phyloP scores from a whole-genome alignment of 805 yeast species.

The Candida piceae region DNA sequence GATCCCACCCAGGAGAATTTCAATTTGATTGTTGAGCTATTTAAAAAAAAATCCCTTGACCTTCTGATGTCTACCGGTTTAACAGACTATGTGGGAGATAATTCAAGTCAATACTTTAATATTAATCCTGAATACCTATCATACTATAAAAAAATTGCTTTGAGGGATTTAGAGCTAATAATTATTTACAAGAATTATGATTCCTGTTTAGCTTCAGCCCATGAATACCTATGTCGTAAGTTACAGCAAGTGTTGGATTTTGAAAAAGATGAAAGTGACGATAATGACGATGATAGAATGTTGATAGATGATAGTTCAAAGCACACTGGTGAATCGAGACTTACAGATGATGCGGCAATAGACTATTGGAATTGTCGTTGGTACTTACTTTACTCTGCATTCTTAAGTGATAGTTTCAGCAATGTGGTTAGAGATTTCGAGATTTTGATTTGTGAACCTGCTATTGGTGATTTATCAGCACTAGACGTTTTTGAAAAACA shows the following conservation, averaged over 20 bases:
- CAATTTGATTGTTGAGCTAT: conserved; percentile 6
- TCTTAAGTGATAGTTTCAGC: conserved; percentile 20
- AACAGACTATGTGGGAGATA: conserved; percentile 18
- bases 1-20: conserved; percentile 8
- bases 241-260: conserved; percentile 17
- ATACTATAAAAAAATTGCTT: conserved; percentile 8
- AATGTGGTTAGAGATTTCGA: conserved; percentile 20
- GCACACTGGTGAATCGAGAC: background rate
- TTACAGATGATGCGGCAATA: conserved; percentile 16
- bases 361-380: conserved; percentile 29
- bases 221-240: conserved; percentile 14
- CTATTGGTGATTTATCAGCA: conserved; percentile 13
- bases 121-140: conserved; percentile 14
- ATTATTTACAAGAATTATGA: conserved; percentile 19
- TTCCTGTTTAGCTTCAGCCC: conserved; percentile 8
- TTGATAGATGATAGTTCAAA: conserved; percentile 7
- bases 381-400: conserved; percentile 23
- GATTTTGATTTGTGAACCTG: conserved; percentile 7
- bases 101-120: conserved; percentile 15
- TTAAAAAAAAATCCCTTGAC: conserved; percentile 10
- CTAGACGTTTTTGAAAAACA: conserved; percentile 13
- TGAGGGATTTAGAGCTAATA: conserved; percentile 16
- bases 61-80: conserved; percentile 15
- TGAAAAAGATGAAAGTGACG: conserved; percentile 16
- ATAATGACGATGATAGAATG: conserved; percentile 15